These are phyloP conservation scores for Wickerhamiella lipophila DNA, from an alignment of 805 yeast genomes.

Conservation along the genomic window DNA sequence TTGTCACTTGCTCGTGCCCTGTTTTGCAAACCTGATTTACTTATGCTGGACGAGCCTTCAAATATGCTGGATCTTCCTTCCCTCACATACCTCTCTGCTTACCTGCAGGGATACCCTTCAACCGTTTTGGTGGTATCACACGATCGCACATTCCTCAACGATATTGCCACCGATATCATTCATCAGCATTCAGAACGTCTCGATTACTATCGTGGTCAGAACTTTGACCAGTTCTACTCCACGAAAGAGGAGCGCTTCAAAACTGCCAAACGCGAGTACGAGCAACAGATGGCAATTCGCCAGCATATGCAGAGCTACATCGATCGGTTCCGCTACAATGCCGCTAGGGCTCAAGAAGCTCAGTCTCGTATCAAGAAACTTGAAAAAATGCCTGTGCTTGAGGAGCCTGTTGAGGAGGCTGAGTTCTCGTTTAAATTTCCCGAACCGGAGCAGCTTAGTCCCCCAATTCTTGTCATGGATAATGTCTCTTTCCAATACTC, in stretches of 20 bases:
- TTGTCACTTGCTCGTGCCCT: constrained; percentile 94
- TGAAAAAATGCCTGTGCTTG: constrained; percentile 85
- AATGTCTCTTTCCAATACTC: constrained; percentile 78
- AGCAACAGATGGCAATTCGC: constrained; percentile 91
- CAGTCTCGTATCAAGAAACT: constrained; percentile 94
- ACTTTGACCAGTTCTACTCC: constrained; percentile 83
- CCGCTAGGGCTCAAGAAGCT: constrained; percentile 95
- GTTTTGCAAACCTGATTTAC: constrained; percentile 90
- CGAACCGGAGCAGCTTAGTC: constrained; percentile 83
- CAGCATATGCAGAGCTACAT: constrained; percentile 87
- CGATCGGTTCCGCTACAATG: constrained; percentile 93
- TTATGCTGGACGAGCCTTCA: constrained; percentile 94
- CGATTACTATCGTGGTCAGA: constrained; percentile 82
- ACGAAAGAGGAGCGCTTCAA: constrained; percentile 93
- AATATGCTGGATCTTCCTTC: constrained; percentile 99
- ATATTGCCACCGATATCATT: constrained; percentile 95
- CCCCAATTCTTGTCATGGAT: constrained; percentile 83
- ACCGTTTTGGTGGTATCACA: constrained; percentile 94
- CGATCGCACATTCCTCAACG: constrained; percentile 93
- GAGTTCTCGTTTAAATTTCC: constrained; percentile 80
- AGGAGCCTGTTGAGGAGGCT: constrained; percentile 89
- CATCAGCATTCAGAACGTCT: constrained; percentile 95
- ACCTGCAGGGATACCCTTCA: constrained; percentile 78
- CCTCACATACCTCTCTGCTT: constrained; percentile 81
- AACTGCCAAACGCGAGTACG: constrained; percentile 88